Base-by-base conservation (phyloP, 805 yeast species). In the Metschnikowia rubicola region DNA sequence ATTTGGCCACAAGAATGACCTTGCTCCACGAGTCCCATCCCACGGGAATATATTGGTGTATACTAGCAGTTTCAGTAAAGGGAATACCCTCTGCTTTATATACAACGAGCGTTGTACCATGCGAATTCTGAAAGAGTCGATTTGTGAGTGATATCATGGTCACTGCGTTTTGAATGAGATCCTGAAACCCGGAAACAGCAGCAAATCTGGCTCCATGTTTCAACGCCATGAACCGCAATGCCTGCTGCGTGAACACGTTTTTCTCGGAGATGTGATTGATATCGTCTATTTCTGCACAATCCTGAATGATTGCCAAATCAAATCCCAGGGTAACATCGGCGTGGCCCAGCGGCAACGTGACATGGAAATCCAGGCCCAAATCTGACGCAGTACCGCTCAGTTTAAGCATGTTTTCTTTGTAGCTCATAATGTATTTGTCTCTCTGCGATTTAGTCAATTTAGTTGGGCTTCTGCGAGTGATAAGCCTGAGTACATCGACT, bases 11-110 rank as follows among this genome's bases (percentile, higher is more conserved):
- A 36, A 73, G 55, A 32, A 64, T 56, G 28, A 84, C 81, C 53
- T 80, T 75, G 17, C 70, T 69, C 70, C 75, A 67, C 3, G 82
- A 63, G 51, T 84, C 89, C 66, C 74, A 67, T 0, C 78, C 81
- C 7, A 49, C 46, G 0, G 84, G 83, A 2, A 82, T 68, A 17
- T 62, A 51, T 30, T 71, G 55, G 29, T 64, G 56, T 8, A 57
- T 32, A 3, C 35, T 15, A 8, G 47, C 38, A 8, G 43, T 42
- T 3, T 44, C 49, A 10, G 35, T 32, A n/a, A 37, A 10, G 10
- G 52, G 34, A 6, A 26, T 26, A 13, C 49, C 55, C 2, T 26
- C 44, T 26, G 42, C 35, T 7, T 46, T 48, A 39, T 44, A 49
- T 9, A 46, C 37, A 40, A 38, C 15, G 11, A 32, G 37, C 6